Base-by-base conservation (phyloP, 78 protist species). In the Ministeria vibrans region DNA sequence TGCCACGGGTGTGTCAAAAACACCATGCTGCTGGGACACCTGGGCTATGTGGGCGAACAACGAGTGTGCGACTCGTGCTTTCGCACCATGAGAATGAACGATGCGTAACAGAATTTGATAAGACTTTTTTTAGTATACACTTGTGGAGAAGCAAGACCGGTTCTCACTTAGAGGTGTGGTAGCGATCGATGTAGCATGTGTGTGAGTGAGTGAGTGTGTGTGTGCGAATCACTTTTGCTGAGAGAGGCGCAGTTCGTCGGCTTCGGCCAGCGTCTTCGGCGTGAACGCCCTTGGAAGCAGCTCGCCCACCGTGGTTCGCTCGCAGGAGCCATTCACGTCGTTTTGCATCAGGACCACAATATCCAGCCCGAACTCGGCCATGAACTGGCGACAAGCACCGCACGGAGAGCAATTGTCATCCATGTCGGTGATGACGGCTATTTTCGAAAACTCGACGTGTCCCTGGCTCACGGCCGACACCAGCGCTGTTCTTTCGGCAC, bases 401-500 rank as follows among this genome's bases (percentile, higher is more conserved):
- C 94, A 91, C 38, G 94, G 94, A 1, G 81, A 78, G 74, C 69
- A 69, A 69, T 74, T 66, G 77, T 83, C 81, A 36, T 90, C 86
- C 18, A 79, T 59, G 80, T 90, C 87, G 71, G 87, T 90, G 15
- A 59, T n/a, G 53, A 78, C 62, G 61, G 75, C 72, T 9, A 78
- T 42, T 45, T 86, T 88, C n/a, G 49, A 49, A 39, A 85, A 83
- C 30, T 84, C 62, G 25, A 36, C 80, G 76, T 25, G 66, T 43
- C 94, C 94, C 63, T 87, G 87, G 82, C 85, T 83, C 13, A 91
- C 88, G 22, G 92, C 92, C 66, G 78, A 82, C 64, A 87, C 82
- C 42, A 84, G 61, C 0, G 94, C 94, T 0, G 90, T 83, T 27
- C 94, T 64, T 83, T 93, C 96, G 51, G 96, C 96, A 72, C 96